Evolutionary conservation across 352 stramenopile species (phyloP).

Genomic region (Globisporangium nunn): DNA sequence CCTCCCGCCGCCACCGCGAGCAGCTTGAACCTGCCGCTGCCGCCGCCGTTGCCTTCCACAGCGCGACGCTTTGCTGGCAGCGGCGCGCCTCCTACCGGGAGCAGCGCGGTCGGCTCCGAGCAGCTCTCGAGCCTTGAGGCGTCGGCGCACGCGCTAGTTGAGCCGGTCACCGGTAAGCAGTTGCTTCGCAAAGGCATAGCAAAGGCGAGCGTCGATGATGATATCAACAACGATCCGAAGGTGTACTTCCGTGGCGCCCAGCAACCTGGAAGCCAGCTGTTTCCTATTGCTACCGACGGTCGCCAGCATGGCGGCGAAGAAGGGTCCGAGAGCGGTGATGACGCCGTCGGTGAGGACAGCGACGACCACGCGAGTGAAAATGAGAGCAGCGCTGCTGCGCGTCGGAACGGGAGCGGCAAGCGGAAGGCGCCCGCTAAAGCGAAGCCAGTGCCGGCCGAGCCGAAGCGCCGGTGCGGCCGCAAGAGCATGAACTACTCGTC

Average conservation of each 20-base stretch:
- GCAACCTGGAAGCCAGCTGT: background rate
- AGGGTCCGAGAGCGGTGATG: background rate
- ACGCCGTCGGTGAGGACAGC: background rate
- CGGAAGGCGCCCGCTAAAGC: background rate
- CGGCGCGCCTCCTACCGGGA: background rate
- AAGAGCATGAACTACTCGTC: constrained; percentile 87
- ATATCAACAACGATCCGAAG: no score
- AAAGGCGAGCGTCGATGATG: background rate
- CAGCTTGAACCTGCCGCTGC: constrained; percentile 6
- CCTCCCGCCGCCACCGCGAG: background rate
- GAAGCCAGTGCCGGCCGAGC: constrained; percentile 3
- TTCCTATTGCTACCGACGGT: background rate
- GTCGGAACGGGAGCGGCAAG: constrained; percentile 1
- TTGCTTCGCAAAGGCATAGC: background rate
- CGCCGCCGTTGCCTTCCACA: constrained; percentile 7
- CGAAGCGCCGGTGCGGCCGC: constrained; percentile 68
- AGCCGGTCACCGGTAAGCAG: background rate
- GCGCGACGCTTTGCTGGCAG: constrained; percentile 7
- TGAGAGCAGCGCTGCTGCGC: background rate
- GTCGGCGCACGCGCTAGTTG: background rate
- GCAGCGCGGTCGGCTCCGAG: background rate
- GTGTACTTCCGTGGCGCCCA: background rate
- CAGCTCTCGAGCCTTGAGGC: background rate
- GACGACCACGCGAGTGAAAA: background rate
- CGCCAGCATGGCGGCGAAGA: background rate